Conservation (phyloP, 306 rosid genomes). For the Castanea mollissima region DNA sequence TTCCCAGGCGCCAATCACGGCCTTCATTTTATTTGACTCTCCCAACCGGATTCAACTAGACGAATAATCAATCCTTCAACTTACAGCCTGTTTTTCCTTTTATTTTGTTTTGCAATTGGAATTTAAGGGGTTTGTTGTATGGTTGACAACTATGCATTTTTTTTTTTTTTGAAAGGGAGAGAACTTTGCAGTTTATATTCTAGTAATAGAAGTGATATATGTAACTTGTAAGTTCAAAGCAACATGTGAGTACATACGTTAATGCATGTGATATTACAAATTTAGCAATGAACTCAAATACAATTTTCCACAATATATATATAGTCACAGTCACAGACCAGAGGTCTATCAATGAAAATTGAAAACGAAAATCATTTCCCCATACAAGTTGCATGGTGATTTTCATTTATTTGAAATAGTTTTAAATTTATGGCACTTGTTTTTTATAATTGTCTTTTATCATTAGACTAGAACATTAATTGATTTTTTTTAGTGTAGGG, state of each 20-base stretch:
- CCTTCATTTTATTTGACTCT: slow-evolving; percentile 28
- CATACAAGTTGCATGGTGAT: too few relatives aligned
- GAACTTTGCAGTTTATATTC: too few relatives aligned
- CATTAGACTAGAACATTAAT: too few relatives aligned
- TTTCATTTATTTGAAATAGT: too few relatives aligned
- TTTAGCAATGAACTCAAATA: slow-evolving; percentile 23
- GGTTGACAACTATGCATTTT: background rate
- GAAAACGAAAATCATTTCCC: too few relatives aligned
- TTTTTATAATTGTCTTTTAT: accelerated
- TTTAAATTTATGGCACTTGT: too few relatives aligned
- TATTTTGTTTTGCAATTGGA: background rate
- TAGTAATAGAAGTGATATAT: background rate
- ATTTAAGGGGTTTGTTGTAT: slow-evolving; percentile 7
- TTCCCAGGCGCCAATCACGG: slow-evolving; percentile 79
- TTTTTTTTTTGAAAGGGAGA: background rate
- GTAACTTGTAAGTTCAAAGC: background rate
- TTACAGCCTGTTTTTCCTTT: slow-evolving; percentile 22
- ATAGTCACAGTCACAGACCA: too few relatives aligned
- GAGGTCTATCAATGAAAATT: too few relatives aligned
- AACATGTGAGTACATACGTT: slow-evolving; percentile 40
- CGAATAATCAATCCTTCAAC: background rate
- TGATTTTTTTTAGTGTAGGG: too few relatives aligned
- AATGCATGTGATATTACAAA: slow-evolving; percentile 26
- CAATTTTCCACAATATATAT: slow-evolving; percentile 5
- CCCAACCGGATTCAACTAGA: slow-evolving; percentile 30